Base-by-base conservation (phyloP, 2,329 filamentous ascomycete species). In the Paecilomyces dactylethromorphus region DNA sequence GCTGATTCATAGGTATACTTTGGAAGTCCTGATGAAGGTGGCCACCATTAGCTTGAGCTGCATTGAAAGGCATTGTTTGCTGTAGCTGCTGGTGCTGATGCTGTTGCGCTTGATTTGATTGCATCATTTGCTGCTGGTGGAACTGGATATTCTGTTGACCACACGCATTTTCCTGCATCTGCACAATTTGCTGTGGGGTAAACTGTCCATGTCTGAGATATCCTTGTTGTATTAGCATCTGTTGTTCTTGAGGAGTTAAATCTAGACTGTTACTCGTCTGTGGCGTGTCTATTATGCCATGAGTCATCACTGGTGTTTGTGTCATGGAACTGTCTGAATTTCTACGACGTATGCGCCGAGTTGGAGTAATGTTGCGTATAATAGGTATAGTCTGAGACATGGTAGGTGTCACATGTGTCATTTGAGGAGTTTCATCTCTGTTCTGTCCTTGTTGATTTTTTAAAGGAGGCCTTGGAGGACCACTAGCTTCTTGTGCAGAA, bases 371-470 rank as follows among this genome's bases (percentile, higher is more conserved):
- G 61, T 80, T 78, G 56, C 76, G 73, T 71, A 80, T 76, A 7
- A 78, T 70, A 3, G 78, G 78, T 3, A 78, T 81, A 22, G 77
- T 74, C 59, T 80, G 77, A 21, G 73, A 73, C 69, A 78, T 74
- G 22, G 74, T 74, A 10, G 78, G 77, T 2, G 78, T 80, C 50
- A 76, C 74, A 54, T 79, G 75, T 7, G 73, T 69, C 69, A 81
- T 77, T 60, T 79, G 77, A 3, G 78, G 78, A 21, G 78, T 81
- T 11, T 78, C 77, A 59, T 80, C 73, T 57, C 76, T 74, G 60
- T 77, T 80, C 21, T 72, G 75, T 32, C 76, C 76, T 69, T 79
- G 76, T 54, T 78, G 75, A 59, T 77, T 79, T 56, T 74, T 69
- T 12, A 71, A 75, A 49, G 76, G 67, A 18, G 77, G 77, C 60